Base-by-base conservation (phyloP, 345 rosid genomes). In the Hibiscus syriacus region DNA sequence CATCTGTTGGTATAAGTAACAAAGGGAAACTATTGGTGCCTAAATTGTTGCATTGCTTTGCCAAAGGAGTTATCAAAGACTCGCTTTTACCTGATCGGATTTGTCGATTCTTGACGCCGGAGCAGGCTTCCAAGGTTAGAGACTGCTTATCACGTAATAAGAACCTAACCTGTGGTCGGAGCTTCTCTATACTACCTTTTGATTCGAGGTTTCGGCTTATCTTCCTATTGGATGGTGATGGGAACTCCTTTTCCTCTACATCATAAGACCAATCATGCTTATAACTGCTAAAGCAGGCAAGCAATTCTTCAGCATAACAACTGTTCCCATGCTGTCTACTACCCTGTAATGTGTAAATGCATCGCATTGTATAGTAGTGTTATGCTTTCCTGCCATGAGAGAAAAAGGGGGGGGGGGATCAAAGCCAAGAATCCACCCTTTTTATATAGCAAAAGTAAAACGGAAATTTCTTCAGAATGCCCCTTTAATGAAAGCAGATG, bases 131-230 rank as follows among this genome's bases (percentile, higher is more conserved):
- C 61, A 67, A 73, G 75, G 84, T 83, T 14, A 73, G 74, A 72
- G 78, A 76, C 19, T 79, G 85, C 53, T 75, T 78, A 10, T 75
- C 85, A 20, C 71, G 70, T 55, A 81, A 74, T 36, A 83, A 81
- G 82, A 75, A 76, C 72, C 79, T 85, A 52, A 81, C 77, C 0
- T 79, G 85, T 3, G 65, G 77, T 22, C 83, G 85, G 39, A 77
- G 70, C 78, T 83, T 81, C 79, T 80, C 84, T 2, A 63, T 85
- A 23, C 36, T 77, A 23, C 88, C 92, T 1, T 87, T 81, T 10
- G 83, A 82, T 72, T 75, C 92, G 5, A 80, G 90, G 70, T 87
- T 87, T 67, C 81, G 92, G 5, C 83, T 77, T 65, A 85, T 85
- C 43, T 85, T 85, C 75, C 59, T 85, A 3, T 32, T 66, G 72